Evolutionary conservation across 495 filamentous ascomycete species (phyloP).

Genomic region (Podospora tetraspora): DNA sequence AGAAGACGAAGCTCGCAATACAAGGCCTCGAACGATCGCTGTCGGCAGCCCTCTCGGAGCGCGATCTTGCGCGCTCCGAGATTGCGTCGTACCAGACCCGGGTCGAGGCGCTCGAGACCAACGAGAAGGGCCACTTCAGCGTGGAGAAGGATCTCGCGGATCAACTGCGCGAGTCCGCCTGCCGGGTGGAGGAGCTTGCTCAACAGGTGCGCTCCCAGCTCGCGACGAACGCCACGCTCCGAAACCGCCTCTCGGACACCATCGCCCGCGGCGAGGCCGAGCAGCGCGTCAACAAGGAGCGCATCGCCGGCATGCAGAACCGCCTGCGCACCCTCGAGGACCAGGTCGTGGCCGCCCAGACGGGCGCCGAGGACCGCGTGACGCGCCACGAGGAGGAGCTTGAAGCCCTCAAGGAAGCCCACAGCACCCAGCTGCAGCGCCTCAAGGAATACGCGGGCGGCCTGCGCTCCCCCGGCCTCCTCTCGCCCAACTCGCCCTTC

Average conservation of each 20-base stretch:
- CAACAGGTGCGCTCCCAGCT: conserved; percentile 72
- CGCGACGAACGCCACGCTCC: conserved; percentile 64
- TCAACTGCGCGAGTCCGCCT: conserved; percentile 64
- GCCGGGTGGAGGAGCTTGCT: conserved; percentile 71
- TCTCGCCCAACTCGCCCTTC: conserved; percentile 52
- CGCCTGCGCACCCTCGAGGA: conserved; percentile 80
- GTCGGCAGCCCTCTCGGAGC: conserved; percentile 62
- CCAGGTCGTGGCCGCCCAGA: conserved; percentile 73
- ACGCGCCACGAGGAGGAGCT: conserved; percentile 82
- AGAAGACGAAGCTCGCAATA: conserved; percentile 53
- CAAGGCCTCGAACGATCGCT: conserved; percentile 59
- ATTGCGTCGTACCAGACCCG: conserved; percentile 54
- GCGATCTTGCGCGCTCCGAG: conserved; percentile 61
- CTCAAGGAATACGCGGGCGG: conserved; percentile 49
- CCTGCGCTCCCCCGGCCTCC: conserved; percentile 36
- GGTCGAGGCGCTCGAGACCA: conserved; percentile 56
- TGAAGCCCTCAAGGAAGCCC: conserved; percentile 64
- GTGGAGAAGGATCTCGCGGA: conserved; percentile 58
- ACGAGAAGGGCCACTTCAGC: conserved; percentile 56
- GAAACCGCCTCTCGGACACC: conserved; percentile 75
- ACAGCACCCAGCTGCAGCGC: conserved; percentile 71
- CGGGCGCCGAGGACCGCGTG: conserved; percentile 78
- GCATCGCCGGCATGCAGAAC: conserved; percentile 77
- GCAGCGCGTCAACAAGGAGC: conserved; percentile 68
- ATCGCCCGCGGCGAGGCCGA: conserved; percentile 81